Evolutionary conservation across 179 eudicot genomes (phyloP).

Genomic region (Corrigiola litoralis): DNA sequence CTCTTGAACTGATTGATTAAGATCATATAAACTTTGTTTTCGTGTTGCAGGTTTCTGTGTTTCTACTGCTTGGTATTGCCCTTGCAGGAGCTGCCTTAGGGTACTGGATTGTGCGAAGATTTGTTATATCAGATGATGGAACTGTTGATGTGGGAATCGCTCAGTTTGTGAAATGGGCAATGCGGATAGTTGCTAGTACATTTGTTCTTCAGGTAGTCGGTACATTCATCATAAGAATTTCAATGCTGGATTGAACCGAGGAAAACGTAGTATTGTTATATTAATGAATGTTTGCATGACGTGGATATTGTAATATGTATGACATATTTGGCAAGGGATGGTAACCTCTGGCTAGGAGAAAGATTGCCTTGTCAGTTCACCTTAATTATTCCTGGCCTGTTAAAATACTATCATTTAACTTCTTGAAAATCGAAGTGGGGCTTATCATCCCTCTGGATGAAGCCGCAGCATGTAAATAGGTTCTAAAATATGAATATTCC

Average conservation of each 20-base stretch:
- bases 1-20: background rate
- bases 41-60: slow-evolving; percentile 56
- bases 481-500: background rate
- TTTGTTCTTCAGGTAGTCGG: slow-evolving; percentile 61
- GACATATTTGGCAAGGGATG: background rate
- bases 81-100: slow-evolving; percentile 91
- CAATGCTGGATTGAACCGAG: background rate
- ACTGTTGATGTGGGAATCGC: slow-evolving; percentile 78
- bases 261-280: background rate
- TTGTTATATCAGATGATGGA: slow-evolving; percentile 78
- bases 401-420: background rate
- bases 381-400: too few relatives aligned
- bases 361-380: background rate
- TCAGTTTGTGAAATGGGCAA: slow-evolving; percentile 90
- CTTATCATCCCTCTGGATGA: background rate
- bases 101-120: slow-evolving; percentile 80
- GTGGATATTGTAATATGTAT: background rate
- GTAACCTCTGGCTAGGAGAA: background rate
- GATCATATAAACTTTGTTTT: background rate
- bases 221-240: background rate
- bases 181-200: slow-evolving; percentile 68
- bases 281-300: background rate
- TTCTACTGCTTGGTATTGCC: slow-evolving; percentile 52
- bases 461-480: background rate
- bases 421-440: background rate